phyloP scores from a whole-genome alignment of 2,329 filamentous ascomycete species.

The Ascosphaera acerosa region DNA sequence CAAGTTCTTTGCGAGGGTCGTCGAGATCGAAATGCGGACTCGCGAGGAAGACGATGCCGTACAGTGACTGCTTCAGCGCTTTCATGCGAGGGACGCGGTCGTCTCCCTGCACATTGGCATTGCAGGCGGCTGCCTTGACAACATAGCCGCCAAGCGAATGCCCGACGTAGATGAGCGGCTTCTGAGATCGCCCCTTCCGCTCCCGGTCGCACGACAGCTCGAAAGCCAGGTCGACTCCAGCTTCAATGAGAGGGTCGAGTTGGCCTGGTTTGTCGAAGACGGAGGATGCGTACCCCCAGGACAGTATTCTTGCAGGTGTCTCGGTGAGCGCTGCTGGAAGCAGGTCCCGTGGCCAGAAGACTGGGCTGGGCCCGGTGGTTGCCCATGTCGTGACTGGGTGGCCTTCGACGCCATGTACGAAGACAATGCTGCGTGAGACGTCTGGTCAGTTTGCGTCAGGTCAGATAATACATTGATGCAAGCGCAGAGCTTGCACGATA shows the following conservation, averaged over 20 bases:
- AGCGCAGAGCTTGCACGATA: background rate
- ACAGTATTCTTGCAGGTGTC: too few relatives aligned
- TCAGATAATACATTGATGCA: too few relatives aligned
- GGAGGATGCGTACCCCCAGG: too few relatives aligned
- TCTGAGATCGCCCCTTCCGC: conserved; percentile 13
- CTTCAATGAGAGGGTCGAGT: too few relatives aligned
- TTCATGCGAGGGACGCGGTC: conserved; percentile 37
- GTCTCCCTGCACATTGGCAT: conserved; percentile 35
- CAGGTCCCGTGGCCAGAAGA: conserved; percentile 46
- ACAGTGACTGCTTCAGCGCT: conserved; percentile 49
- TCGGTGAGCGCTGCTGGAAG: conserved; percentile 36
- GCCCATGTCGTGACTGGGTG: conserved; percentile 38
- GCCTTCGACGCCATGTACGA: conserved; percentile 47
- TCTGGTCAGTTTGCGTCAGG: background rate
- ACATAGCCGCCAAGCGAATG: conserved; percentile 51
- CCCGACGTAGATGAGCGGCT: conserved; percentile 51
- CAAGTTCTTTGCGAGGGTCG: conserved; percentile 39
- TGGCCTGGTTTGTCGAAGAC: too few relatives aligned
- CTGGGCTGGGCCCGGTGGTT: conserved; percentile 23
- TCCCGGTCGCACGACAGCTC: too few relatives aligned
- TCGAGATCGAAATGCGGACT: conserved; percentile 46
- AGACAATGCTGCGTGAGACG: conserved; percentile 25
- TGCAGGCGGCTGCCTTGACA: conserved; percentile 42
- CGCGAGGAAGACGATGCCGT: conserved; percentile 49
- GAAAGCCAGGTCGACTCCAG: too few relatives aligned